Percentiles rank a stretch among this genome's conserved stretches.
Evolutionary conservation across 2,329 filamentous ascomycete genomes (phyloP).

Genomic region (Stachybotrys chartarum): DNA sequence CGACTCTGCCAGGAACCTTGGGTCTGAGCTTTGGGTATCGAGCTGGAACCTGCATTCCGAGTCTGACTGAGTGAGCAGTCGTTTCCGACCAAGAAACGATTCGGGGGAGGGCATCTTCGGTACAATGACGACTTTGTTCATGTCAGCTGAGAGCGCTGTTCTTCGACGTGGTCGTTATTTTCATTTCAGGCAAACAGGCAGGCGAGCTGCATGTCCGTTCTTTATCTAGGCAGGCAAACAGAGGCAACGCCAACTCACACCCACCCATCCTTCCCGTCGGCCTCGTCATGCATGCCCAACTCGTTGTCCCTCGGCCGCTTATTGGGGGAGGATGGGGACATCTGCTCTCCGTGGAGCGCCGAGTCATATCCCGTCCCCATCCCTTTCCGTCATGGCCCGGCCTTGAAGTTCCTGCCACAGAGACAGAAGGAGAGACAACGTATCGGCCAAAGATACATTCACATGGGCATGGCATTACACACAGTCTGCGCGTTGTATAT

Average conservation of each 20-base stretch:
- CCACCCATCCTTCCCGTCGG: background rate
- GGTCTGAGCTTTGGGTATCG: background rate
- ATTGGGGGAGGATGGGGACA: background rate
- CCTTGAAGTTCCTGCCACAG: background rate
- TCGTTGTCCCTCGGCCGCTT: background rate
- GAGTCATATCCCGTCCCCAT: background rate
- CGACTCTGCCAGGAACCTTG: background rate
- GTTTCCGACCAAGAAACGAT: background rate
- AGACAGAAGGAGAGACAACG: background rate
- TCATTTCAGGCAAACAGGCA: background rate
- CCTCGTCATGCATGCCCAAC: conserved; percentile 1
- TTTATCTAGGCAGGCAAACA: background rate
- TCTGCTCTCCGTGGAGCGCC: background rate
- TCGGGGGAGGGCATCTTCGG: background rate
- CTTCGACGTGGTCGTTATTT: background rate
- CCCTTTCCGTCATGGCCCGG: background rate
- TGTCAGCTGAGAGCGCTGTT: background rate
- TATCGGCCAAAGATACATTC: background rate
- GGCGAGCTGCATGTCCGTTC: background rate
- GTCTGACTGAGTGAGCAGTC: background rate
- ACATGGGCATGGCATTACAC: background rate
- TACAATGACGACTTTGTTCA: background rate
- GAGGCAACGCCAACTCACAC: background rate
- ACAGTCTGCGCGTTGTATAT: background rate
- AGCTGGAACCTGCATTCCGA: background rate